Conservation (phyloP, 345 rosid species). For the Psidium guajava region DNA sequence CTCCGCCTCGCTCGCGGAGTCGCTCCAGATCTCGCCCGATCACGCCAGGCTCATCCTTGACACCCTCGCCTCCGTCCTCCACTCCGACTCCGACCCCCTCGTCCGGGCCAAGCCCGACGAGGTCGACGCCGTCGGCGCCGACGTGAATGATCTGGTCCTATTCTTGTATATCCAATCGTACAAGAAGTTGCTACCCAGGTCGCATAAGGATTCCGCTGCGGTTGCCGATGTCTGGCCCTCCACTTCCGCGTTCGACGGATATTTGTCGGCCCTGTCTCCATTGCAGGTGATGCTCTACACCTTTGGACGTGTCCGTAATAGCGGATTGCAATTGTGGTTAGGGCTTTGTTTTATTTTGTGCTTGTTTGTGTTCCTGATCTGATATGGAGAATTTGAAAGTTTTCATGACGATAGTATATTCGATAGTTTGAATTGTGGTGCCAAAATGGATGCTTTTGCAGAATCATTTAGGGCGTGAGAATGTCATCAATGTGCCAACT, state of each 20-base stretch:
- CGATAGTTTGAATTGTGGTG: neutral
- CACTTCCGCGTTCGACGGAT: constrained; percentile 97
- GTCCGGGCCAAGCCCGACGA: constrained; percentile 41
- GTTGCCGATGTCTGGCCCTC: constrained; percentile 99
- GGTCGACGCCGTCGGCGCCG: constrained; percentile 62
- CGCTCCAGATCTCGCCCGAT: constrained; percentile 83
- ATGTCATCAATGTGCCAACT: neutral
- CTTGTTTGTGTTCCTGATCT: neutral
- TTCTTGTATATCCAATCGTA: constrained; percentile 92
- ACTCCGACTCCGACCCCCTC: constrained; percentile 64
- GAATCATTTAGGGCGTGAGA: neutral
- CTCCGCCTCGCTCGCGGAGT: constrained; percentile 53
- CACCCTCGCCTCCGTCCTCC: constrained; percentile 83
- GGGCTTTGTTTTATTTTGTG: neutral
- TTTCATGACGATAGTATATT: neutral
- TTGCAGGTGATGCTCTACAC: constrained; percentile 54
- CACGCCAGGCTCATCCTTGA: constrained; percentile 83
- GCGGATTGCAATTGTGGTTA: neutral
- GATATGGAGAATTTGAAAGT: neutral
- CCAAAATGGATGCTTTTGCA: neutral
- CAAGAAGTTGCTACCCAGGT: constrained; percentile 77
- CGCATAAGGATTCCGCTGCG: constrained; percentile 89
- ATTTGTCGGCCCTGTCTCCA: constrained; percentile 90
- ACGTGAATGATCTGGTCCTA: constrained; percentile 73
- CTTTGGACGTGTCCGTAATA: neutral